Evolutionary conservation across 2,329 filamentous ascomycete genomes (phyloP).

Genomic region (Fonsecaea multimorphosa): DNA sequence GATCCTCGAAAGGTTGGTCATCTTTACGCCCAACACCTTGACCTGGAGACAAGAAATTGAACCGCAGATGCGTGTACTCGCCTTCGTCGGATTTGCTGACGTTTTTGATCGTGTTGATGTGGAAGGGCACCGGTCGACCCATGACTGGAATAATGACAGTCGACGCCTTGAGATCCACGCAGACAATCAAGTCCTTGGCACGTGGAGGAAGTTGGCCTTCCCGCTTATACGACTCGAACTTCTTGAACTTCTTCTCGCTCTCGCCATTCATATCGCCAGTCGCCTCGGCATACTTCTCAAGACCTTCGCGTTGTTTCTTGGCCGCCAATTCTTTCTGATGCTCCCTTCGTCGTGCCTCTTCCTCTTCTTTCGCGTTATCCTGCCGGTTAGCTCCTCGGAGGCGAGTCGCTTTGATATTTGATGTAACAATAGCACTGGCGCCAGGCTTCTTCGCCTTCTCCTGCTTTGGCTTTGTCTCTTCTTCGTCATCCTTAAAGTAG

Average conservation of each 20-base stretch:
- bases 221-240: conserved; percentile 98
- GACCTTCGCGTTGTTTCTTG: conserved; percentile 88
- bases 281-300: conserved; percentile 83
- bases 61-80: conserved; percentile 89
- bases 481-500: conserved; percentile 96
- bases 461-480: conserved; percentile 80
- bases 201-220: conserved; percentile 89
- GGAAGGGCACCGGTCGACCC: conserved; percentile 95
- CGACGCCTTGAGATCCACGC: conserved; percentile 87
- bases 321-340: conserved; percentile 88
- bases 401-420: conserved; percentile 93
- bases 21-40: conserved; percentile 97
- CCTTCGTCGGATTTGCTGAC: conserved; percentile 97
- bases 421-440: conserved; percentile 85
- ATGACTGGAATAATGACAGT: conserved; percentile 95
- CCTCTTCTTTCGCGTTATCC: conserved; percentile 78
- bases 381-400: conserved; percentile 81
- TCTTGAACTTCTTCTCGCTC: conserved; percentile 98
- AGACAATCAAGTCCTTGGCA: conserved; percentile 83
- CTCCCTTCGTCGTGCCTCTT: conserved; percentile 79
- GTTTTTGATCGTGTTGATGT: conserved; percentile 98
- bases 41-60: conserved; percentile 96
- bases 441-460: conserved; percentile 85
- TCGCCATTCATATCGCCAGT: conserved; percentile 83
- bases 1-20: conserved; percentile 96